A percentile compares a stretch with the other conserved stretches of the same genome.
These are phyloP conservation scores for Limonium bicolor DNA, from an alignment of 148 eudicot species.

Conservation along the genomic window DNA sequence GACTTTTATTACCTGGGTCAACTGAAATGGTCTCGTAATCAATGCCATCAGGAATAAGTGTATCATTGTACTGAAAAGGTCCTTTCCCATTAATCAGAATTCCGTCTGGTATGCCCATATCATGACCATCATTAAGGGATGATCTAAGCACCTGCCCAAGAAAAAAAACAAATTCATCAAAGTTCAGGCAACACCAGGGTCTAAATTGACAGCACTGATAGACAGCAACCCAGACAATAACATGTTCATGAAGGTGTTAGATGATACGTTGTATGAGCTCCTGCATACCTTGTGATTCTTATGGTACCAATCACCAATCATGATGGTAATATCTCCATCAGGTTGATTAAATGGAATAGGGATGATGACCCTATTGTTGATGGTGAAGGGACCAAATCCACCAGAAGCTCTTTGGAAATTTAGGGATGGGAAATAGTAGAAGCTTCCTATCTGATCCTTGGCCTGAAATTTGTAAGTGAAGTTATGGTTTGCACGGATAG, in stretches of 20 bases:
- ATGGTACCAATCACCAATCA: slow-evolving; percentile 93
- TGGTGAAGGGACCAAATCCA: slow-evolving; percentile 65
- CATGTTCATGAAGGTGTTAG: neutral
- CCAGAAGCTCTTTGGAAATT: slow-evolving; percentile 90
- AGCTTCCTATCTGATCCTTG: slow-evolving; percentile 92
- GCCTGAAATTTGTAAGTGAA: slow-evolving; percentile 87
- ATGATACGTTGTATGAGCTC: slow-evolving; percentile 2
- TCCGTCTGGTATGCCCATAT: slow-evolving; percentile 87
- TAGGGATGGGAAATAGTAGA: slow-evolving; percentile 67
- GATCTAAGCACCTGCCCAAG: slow-evolving; percentile 43
- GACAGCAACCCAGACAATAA: neutral
- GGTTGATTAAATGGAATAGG: slow-evolving; percentile 61
- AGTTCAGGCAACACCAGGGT: too few species aligned
- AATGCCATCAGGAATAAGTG: slow-evolving; percentile 66
- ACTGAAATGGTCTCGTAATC: slow-evolving; percentile 54
- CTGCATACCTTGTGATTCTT: slow-evolving; percentile 64
- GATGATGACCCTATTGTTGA: slow-evolving; percentile 40
- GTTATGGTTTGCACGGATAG: slow-evolving; percentile 63
- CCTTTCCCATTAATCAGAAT: slow-evolving; percentile 97
- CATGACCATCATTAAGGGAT: slow-evolving; percentile 49
- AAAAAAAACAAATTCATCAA: too few species aligned
- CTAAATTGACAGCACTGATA: too few species aligned
- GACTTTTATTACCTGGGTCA: slow-evolving; percentile 97
- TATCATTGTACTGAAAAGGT: slow-evolving; percentile 61
- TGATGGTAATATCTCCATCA: slow-evolving; percentile 57